These are phyloP conservation scores for Scedosporium aurantiacum DNA, from an alignment of 2,329 filamentous ascomycete genomes.

Conservation along the genomic window DNA sequence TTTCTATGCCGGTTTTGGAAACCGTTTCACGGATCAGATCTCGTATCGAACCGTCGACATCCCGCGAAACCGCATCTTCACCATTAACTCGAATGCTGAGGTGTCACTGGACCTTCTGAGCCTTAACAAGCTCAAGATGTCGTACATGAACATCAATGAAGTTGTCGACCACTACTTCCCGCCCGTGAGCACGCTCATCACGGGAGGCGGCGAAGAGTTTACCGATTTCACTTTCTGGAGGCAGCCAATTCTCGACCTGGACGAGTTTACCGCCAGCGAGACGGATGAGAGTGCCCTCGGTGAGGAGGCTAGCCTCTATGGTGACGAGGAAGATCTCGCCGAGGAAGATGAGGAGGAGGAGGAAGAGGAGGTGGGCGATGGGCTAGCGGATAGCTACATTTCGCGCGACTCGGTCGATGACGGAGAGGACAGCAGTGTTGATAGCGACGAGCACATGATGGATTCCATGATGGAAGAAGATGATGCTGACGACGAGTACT, in stretches of 20 bases:
- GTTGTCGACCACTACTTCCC: conserved; percentile 98
- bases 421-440: conserved; percentile 11
- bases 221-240: conserved; percentile 98
- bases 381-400: conserved; percentile 45
- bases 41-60: conserved; percentile 96
- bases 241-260: conserved; percentile 69
- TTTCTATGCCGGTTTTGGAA: conserved; percentile 96
- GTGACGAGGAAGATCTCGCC: conserved; percentile 39
- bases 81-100: conserved; percentile 96
- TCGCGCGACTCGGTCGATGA: conserved; percentile 38
- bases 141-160: conserved; percentile 93
- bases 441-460: conserved; percentile 21
- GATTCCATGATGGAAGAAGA: conserved; percentile 18
- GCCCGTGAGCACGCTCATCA: conserved; percentile 75
- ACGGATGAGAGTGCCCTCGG: conserved; percentile 19
- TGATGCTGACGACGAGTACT: conserved; percentile 27
- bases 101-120: conserved; percentile 83
- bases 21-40: conserved; percentile 88
- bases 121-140: conserved; percentile 90
- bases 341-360: conserved; percentile 36
- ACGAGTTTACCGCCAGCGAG: conserved; percentile 81
- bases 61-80: conserved; percentile 87
- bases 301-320: conserved; percentile 33
- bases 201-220: conserved; percentile 83
- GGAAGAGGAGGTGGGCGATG: conserved; percentile 27